A percentile compares a stretch with the other conserved stretches of the same genome.
These are phyloP conservation scores for Lodderomyces beijingensis DNA, from an alignment of 1,139 yeast species.

Conservation along the genomic window DNA sequence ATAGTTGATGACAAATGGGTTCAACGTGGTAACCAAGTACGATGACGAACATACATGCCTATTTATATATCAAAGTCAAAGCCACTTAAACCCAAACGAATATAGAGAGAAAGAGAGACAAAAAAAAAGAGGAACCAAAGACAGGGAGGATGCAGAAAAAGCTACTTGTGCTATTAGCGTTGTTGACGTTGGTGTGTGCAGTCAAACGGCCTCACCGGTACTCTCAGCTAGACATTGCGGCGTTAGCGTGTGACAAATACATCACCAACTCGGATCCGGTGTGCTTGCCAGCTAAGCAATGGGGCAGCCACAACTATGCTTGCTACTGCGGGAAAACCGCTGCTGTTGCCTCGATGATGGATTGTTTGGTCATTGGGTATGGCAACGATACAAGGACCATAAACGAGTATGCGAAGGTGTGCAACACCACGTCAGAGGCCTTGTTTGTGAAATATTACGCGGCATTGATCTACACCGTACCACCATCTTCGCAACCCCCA, in stretches of 20 bases:
- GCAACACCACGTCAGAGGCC: conserved; percentile 11
- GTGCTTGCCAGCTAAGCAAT: conserved; percentile 7
- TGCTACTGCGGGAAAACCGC: conserved; percentile 17
- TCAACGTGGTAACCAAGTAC: too few relatives aligned
- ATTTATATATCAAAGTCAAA: too few relatives aligned
- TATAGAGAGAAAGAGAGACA: too few relatives aligned
- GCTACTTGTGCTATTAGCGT: background rate
- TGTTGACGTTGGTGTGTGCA: background rate
- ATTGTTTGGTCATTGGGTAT: conserved; percentile 17
- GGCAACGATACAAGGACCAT: conserved; percentile 14
- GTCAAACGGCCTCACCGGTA: background rate
- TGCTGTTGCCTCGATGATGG: conserved; percentile 19
- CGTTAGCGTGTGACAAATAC: conserved; percentile 9
- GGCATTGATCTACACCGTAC: conserved; percentile 4
- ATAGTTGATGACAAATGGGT: too few relatives aligned
- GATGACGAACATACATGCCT: too few relatives aligned
- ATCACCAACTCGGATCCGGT: conserved; percentile 7
- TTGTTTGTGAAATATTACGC: conserved; percentile 8
- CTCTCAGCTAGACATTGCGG: background rate
- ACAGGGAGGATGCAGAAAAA: too few relatives aligned
- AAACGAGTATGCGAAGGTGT: conserved; percentile 13
- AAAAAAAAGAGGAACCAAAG: too few relatives aligned
- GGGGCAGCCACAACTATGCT: conserved; percentile 2
- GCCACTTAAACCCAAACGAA: too few relatives aligned
- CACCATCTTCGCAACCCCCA: conserved; percentile 6